A percentile compares a stretch with the other conserved stretches of the same genome.
Evolutionary conservation across 1,284 basidiomycete genomes (phyloP).

Genomic region (Stygiomarasmius scandens): DNA sequence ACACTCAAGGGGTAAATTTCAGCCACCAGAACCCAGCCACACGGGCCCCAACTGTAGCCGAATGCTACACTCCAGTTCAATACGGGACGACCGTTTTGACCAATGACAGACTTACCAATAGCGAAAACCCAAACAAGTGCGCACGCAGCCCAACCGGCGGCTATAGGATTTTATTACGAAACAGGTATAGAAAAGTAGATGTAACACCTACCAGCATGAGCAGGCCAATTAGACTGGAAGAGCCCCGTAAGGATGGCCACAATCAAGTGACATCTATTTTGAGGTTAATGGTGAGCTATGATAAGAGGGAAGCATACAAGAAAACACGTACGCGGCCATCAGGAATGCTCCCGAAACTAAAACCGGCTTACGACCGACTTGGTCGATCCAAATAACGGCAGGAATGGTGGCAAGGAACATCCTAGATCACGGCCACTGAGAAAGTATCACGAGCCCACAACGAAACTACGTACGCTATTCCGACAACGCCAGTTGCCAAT

Average conservation of each 20-base stretch:
- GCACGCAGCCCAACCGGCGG: constrained; percentile 69
- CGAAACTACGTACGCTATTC: constrained; percentile 59
- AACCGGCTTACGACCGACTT: constrained; percentile 70
- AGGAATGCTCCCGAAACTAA: constrained; percentile 70
- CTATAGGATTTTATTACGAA: constrained; percentile 23
- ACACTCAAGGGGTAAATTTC: constrained; percentile 71
- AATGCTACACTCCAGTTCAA: constrained; percentile 4
- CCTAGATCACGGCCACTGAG: constrained; percentile 32
- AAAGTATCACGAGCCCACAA: not conserved
- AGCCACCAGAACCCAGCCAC: constrained; percentile 67
- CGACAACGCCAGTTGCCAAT: constrained; percentile 82
- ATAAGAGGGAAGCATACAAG: not conserved
- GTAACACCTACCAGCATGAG: too few species aligned
- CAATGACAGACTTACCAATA: constrained; percentile 42
- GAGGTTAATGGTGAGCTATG: constrained; percentile 4
- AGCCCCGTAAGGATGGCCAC: constrained; percentile 62
- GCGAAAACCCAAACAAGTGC: constrained; percentile 70
- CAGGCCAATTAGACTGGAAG: constrained; percentile 53
- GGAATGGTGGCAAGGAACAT: constrained; percentile 79
- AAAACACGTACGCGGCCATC: constrained; percentile 55
- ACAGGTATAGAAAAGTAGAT: too few species aligned
- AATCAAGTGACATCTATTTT: constrained; percentile 61
- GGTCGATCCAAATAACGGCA: constrained; percentile 73
- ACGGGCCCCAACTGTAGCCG: constrained; percentile 43
- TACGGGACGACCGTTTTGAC: constrained; percentile 1